Conservation (phyloP, 495 filamentous ascomycete genomes). For the Podospora conica region DNA sequence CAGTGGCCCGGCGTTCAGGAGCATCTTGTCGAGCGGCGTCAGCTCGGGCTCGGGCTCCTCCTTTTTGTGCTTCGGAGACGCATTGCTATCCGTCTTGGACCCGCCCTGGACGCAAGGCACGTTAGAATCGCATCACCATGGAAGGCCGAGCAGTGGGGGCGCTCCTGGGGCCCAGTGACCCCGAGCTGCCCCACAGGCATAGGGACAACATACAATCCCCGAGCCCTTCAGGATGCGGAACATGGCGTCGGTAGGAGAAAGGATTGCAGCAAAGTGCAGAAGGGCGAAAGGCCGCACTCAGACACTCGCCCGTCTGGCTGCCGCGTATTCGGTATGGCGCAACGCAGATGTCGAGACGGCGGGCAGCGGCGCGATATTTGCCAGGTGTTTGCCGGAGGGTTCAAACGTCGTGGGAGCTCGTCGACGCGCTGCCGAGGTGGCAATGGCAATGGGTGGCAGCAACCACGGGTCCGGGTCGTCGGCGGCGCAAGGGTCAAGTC, state of each 20-base stretch:
- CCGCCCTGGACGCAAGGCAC: constrained; percentile 20
- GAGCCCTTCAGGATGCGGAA: background rate
- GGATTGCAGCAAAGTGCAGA: background rate
- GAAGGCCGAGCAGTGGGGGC: background rate
- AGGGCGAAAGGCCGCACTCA: background rate
- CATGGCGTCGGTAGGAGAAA: background rate
- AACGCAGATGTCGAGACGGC: background rate
- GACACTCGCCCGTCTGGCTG: background rate
- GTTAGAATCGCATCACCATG: constrained; percentile 1
- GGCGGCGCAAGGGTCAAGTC: background rate
- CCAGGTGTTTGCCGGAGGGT: background rate
- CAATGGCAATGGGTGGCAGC: background rate
- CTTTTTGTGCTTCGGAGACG: constrained; percentile 54
- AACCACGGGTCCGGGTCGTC: background rate
- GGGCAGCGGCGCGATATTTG: background rate
- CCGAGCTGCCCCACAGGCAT: background rate
- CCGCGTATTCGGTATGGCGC: background rate
- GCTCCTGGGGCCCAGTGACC: background rate
- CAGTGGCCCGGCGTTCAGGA: constrained; percentile 71
- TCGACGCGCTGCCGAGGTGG: background rate
- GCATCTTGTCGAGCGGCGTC: constrained; percentile 76
- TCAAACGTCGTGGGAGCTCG: background rate
- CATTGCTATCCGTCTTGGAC: constrained; percentile 35
- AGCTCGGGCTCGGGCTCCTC: constrained; percentile 60
- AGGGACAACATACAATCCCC: background rate